Base-by-base conservation (phyloP, 495 filamentous ascomycete genomes). In the Cryomyces minteri region DNA sequence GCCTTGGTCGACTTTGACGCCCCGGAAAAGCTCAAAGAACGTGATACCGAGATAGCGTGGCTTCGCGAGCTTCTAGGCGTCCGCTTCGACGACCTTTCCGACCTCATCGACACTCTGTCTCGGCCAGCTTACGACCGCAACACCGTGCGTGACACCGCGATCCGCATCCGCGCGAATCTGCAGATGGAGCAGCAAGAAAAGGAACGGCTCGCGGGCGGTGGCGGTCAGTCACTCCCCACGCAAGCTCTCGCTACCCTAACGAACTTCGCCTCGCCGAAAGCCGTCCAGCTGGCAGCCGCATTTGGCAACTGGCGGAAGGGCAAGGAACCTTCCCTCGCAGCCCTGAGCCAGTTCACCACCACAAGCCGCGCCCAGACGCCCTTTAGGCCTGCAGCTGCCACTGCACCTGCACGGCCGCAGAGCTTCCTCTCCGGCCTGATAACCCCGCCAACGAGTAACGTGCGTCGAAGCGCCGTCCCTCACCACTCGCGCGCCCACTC, bases 151-250 rank as follows among this genome's bases (percentile, higher is more conserved):
- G 87, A 96, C 58, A 84, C 86, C 7, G 85, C 87, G 32, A 94
- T 95, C 51, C 78, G 90, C 6, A 73, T 98, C 46, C 86, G 84
- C 55, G 82, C 92, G 14, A 95, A 90, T 54, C 70, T 98, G 12
- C 83, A 96, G 59, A 98, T 98, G 90, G 87, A 96, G 55, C 83
- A 84, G 59, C 85, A 94, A 56, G 90, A 93, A 58, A 81, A 80
- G 14, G 92, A 96, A 55, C 68, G 82, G 45, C 72, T 80, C 39
- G 51, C 66, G 40, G 56, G 61, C 28, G 73, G 52, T 11, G 72
- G 62, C 28, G 67, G 68, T 10, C 64, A 69, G 37, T 46, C 57
- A 11, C 69, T 73, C 43, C 65, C 72, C 25, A 68, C 65, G 32
- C 18, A 25, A 25, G 54, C 52, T 2, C 59, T 82, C 4, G 65